These are phyloP conservation scores for Mallotus nudiflorus DNA, from an alignment of 345 rosid species.

Conservation along the genomic window DNA sequence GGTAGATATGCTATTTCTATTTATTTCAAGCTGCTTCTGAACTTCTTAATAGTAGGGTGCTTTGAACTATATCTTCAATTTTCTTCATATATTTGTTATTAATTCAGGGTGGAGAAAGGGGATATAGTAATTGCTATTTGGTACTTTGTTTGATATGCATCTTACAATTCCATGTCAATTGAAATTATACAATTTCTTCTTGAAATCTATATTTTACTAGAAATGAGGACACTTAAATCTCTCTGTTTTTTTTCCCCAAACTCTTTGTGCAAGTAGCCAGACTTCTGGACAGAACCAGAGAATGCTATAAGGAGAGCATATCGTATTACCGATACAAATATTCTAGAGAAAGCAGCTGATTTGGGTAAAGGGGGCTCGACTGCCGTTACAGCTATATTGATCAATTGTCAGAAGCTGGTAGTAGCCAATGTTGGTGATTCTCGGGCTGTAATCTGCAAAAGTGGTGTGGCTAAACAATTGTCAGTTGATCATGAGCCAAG, in stretches of 20 bases:
- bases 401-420: conserved; percentile 68
- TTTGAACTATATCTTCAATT: neutral
- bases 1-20: conserved; percentile 35
- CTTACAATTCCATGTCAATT: neutral
- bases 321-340: conserved; percentile 55
- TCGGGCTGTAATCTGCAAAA: conserved; percentile 75
- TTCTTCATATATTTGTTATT: neutral
- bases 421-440: conserved; percentile 97
- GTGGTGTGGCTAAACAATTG: conserved; percentile 67
- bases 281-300: conserved; percentile 77
- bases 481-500: conserved; percentile 91
- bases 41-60: neutral
- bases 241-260: neutral
- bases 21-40: neutral
- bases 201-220: neutral
- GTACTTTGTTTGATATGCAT: neutral
- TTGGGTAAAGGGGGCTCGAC: conserved; percentile 94
- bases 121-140: no score
- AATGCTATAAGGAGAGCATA: conserved; percentile 71
- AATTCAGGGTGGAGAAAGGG: no score
- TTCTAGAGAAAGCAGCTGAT: conserved; percentile 67
- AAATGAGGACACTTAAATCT: neutral
- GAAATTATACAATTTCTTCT: no score
- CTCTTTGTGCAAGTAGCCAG: conserved; percentile 42
- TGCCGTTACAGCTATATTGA: conserved; percentile 85